These are phyloP conservation scores for Lindgomyces ingoldianus DNA, from an alignment of 495 filamentous ascomycete genomes.

Conservation along the genomic window DNA sequence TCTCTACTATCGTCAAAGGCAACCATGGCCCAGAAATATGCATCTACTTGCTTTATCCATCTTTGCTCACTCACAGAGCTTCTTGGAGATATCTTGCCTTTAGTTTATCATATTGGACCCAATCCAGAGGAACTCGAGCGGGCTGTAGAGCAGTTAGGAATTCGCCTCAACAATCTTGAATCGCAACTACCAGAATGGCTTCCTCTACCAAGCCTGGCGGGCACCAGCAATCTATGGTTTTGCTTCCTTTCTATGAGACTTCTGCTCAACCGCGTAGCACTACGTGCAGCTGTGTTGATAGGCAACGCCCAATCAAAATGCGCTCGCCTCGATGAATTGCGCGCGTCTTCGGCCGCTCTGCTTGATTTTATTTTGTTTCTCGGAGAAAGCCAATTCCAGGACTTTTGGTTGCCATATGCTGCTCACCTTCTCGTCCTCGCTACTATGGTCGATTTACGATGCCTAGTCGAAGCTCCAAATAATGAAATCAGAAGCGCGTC, in stretches of 20 bases:
- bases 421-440: slow-evolving; percentile 28
- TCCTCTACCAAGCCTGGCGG: slow-evolving; percentile 44
- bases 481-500: slow-evolving; percentile 44
- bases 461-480: slow-evolving; percentile 49
- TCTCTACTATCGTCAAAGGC: slow-evolving; percentile 34
- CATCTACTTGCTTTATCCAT: slow-evolving; percentile 53
- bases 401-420: slow-evolving; percentile 33
- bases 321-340: slow-evolving; percentile 53
- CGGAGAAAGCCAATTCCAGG: slow-evolving; percentile 25
- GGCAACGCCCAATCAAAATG: slow-evolving; percentile 49
- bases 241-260: slow-evolving; percentile 56
- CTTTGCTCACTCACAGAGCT: slow-evolving; percentile 57
- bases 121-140: slow-evolving; percentile 48
- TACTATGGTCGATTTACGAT: slow-evolving; percentile 22
- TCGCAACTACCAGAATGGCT: slow-evolving; percentile 51
- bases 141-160: slow-evolving; percentile 43
- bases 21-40: slow-evolving; percentile 42
- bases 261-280: slow-evolving; percentile 54
- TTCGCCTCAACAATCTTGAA: slow-evolving; percentile 52
- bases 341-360: slow-evolving; percentile 55
- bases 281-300: slow-evolving; percentile 55
- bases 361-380: slow-evolving; percentile 42
- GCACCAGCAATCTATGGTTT: slow-evolving; percentile 55
- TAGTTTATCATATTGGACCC: slow-evolving; percentile 53
- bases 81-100: slow-evolving; percentile 53